A percentile compares a stretch with the other conserved stretches of the same genome.
Conservation (phyloP, 495 filamentous ascomycete genomes). For the Penicillium odoratum region DNA sequence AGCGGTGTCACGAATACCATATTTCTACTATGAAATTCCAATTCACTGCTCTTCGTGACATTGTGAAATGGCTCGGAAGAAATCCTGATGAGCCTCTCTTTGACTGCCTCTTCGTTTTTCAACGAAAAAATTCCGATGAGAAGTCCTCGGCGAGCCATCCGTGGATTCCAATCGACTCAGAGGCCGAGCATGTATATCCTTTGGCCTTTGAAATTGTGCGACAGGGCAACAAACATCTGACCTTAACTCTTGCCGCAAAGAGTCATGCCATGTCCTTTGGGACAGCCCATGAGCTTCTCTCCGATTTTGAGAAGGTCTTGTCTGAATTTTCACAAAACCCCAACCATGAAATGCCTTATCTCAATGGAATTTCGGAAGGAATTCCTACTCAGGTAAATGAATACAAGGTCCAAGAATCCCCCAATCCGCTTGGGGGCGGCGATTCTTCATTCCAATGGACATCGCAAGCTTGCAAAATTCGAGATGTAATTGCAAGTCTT, state of each 20-base stretch:
- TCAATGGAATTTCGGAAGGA: constrained; percentile 11
- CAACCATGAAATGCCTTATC: constrained; percentile 16
- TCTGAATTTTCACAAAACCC: constrained; percentile 25
- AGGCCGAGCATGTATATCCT: constrained; percentile 64
- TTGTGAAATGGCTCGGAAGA: constrained; percentile 43
- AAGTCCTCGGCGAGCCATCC: constrained; percentile 32
- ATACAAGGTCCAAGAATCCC: background rate
- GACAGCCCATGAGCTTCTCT: constrained; percentile 23
- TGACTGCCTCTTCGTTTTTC: constrained; percentile 61
- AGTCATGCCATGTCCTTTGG: constrained; percentile 19
- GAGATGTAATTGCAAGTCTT: constrained; percentile 60
- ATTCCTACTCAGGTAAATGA: constrained; percentile 4
- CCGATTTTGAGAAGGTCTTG: constrained; percentile 26
- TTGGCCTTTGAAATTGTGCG: constrained; percentile 72
- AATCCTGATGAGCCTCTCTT: constrained; percentile 43
- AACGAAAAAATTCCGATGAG: constrained; percentile 39
- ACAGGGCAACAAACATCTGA: constrained; percentile 41
- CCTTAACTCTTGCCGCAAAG: constrained; percentile 54
- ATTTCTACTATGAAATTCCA: constrained; percentile 46
- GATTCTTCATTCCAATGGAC: constrained; percentile 53
- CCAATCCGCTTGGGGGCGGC: background rate
- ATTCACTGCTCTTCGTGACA: constrained; percentile 44
- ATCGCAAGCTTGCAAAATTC: constrained; percentile 46
- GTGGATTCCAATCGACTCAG: constrained; percentile 56
- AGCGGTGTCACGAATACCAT: constrained; percentile 38